These are phyloP conservation scores for Botrytis pseudocinerea DNA, from an alignment of 2,329 filamentous ascomycete species.

Conservation along the genomic window DNA sequence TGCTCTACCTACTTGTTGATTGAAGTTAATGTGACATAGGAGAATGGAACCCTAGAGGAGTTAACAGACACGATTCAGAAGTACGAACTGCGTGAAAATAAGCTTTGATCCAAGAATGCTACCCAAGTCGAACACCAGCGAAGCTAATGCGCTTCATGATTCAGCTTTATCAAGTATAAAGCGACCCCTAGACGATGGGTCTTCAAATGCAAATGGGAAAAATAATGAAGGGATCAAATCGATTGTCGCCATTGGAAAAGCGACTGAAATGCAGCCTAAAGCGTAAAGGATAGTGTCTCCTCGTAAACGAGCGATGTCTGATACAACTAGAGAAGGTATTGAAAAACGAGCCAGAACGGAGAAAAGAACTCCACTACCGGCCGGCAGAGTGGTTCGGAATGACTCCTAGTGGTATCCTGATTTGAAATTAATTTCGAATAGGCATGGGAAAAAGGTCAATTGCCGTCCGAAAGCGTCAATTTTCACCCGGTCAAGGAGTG, in stretches of 20 bases:
- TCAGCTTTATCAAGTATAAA: neutral
- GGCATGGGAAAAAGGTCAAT: neutral
- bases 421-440: neutral
- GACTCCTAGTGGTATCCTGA: accelerated
- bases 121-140: neutral
- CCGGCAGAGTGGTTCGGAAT: neutral
- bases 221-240: neutral
- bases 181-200: neutral
- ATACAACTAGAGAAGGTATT: neutral
- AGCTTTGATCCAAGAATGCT: neutral
- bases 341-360: neutral
- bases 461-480: neutral
- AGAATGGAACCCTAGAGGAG: neutral
- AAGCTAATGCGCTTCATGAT: neutral
- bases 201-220: neutral
- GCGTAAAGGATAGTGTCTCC: neutral
- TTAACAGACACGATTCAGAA: neutral
- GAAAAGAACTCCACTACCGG: neutral
- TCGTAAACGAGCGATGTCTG: accelerated
- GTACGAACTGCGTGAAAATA: neutral
- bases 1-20: neutral
- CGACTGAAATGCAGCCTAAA: neutral
- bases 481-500: neutral
- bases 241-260: neutral
- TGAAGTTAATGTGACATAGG: neutral